Evolutionary conservation across 108 stramenopile genomes (phyloP).

Genomic region (Cyclotella cryptica): DNA sequence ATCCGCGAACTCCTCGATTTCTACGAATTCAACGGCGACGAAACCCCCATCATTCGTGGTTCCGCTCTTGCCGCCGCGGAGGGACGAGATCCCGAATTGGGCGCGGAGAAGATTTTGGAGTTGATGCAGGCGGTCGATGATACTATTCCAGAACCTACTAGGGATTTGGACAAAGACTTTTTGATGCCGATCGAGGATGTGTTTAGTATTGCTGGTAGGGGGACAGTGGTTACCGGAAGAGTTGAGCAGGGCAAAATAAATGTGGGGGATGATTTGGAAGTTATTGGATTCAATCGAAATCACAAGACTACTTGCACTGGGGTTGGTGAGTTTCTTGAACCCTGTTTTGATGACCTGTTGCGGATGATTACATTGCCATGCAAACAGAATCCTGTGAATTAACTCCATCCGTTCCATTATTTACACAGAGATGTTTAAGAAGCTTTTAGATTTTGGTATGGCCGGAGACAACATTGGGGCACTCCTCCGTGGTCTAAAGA

Average conservation of each 20-base stretch:
- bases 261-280: conserved; percentile 96
- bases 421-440: conserved; percentile 96
- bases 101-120: conserved; percentile 87
- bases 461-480: conserved; percentile 99
- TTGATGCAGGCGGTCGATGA: conserved; percentile 95
- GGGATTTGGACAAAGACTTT: conserved; percentile 98
- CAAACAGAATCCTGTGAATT: too few species aligned
- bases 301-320: conserved; percentile 96
- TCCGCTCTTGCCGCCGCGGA: conserved; percentile 98
- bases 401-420: neutral
- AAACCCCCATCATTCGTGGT: conserved; percentile 96
- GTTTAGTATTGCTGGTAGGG: conserved; percentile 99
- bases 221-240: conserved; percentile 99
- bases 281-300: conserved; percentile 82
- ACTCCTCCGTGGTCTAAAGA: conserved; percentile 94
- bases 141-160: conserved; percentile 91
- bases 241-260: conserved; percentile 96
- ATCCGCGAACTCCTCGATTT: conserved; percentile 97
- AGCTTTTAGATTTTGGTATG: conserved; percentile 94
- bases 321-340: conserved; percentile 51
- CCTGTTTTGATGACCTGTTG: too few species aligned
- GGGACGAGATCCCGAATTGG: conserved; percentile 88
- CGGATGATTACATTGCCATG: too few species aligned
- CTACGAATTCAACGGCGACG: conserved; percentile 97
- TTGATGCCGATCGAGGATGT: conserved; percentile 99